Base-by-base conservation (phyloP, 257 asterid genomes). In the Solanum gracilifrons region DNA sequence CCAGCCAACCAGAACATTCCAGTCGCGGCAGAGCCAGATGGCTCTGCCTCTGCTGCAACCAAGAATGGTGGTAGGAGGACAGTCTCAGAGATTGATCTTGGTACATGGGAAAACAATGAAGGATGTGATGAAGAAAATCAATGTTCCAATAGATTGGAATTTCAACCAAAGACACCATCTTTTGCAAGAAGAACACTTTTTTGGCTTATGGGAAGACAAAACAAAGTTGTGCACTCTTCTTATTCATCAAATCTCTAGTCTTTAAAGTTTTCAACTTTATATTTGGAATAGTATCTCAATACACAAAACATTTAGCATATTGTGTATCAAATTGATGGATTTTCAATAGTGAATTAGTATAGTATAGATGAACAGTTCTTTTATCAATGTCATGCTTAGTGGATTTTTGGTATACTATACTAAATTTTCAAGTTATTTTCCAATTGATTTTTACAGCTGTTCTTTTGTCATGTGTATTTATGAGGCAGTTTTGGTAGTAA, bases 141-240 rank as follows among this genome's bases (percentile, higher is more conserved):
- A 25, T 94, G 97, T 87, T 91, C 90, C 76, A 71, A 89, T 43
- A 95, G 95, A 92, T 87, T 94, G 92, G 96, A 96, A 93, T 93
- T 91, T 86, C 92, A 91, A 33, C 87, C 91, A 85, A 91, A 93
- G 85, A 87, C 88, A 18, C 94, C 95, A 13, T 94, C 99, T 43
- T 93, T 94, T 93, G 95, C 96, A 1, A 93, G 94, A 89, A 94
- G 94, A 88, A 96, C 97, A 48, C 92, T 96, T n/a, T 88, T 89
- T 18, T 96, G 99, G 99, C 89, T 96, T 16, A 93, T 93, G 96
- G 94, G 98, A 64, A 93, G 90, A 89, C 97, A 91, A n/a, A 95
- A 93, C 89, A 96, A 94, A 91, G 96, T 93, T 60, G 95, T 93
- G 68, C 96, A 95, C 77, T 88, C 98, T 35, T 84, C 94, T 3